Evolutionary conservation across 108 stramenopile genomes (phyloP).

Genomic region (Heterococcus sp.): DNA sequence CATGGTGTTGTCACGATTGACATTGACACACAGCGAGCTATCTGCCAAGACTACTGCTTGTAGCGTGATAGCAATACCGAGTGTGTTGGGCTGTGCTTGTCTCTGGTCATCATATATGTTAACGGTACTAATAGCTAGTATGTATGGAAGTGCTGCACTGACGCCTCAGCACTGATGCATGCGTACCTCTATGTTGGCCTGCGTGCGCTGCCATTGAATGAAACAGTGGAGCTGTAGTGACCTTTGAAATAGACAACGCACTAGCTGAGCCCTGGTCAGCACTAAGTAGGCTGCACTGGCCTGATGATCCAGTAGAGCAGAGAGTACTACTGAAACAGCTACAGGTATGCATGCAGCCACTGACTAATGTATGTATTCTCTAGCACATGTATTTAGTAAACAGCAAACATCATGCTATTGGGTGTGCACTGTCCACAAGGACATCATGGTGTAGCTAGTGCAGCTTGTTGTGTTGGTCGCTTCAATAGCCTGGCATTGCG

Average conservation of each 20-base stretch:
- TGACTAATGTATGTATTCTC: neutral
- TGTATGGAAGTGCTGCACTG: neutral
- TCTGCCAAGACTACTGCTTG: neutral
- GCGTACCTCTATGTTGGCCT: no score
- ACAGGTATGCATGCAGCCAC: neutral
- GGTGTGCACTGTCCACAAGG: neutral
- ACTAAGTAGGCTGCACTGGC: neutral
- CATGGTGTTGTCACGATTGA: neutral
- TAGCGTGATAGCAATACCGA: neutral
- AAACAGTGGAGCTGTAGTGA: no score
- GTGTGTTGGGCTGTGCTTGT: no score
- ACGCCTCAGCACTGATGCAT: no score
- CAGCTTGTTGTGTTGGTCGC: neutral
- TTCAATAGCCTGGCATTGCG: no score
- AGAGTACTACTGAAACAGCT: neutral
- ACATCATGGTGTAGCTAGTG: neutral
- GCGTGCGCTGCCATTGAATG: no score
- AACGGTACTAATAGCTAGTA: neutral
- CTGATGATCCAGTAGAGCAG: neutral
- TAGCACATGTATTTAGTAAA: neutral
- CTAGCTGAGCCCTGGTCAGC: neutral
- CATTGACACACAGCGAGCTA: neutral
- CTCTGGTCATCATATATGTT: neutral
- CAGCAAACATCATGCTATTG: neutral
- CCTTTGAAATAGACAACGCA: neutral